phyloP scores from a whole-genome alignment of 805 yeast species.

The Lachancea sp. region DNA sequence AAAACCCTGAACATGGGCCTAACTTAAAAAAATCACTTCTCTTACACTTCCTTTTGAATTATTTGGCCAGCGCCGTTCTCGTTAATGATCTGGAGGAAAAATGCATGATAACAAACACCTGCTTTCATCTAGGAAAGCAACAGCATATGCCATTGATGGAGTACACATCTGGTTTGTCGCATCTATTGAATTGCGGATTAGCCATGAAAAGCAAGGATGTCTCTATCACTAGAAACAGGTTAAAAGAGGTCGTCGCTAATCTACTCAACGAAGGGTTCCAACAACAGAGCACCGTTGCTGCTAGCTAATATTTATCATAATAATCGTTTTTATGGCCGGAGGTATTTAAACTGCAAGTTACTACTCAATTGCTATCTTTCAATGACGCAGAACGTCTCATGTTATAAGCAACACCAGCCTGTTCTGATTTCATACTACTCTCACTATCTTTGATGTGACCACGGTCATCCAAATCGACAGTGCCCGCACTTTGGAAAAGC shows the following conservation, averaged over 20 bases:
- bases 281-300: not conserved
- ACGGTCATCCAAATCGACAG: constrained; percentile 68
- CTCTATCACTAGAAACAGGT: constrained; percentile 21
- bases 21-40: constrained; percentile 25
- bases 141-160: constrained; percentile 18
- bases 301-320: not conserved
- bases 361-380: constrained; percentile 1
- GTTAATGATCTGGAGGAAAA: constrained; percentile 26
- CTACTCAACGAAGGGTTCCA: constrained; percentile 4
- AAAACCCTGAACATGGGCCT: not conserved
- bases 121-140: constrained; percentile 25
- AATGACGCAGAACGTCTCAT: constrained; percentile 24
- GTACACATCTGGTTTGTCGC: constrained; percentile 30
- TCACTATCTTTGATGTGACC: constrained; percentile 53
- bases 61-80: constrained; percentile 26
- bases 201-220: constrained; percentile 29
- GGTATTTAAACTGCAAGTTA: not conserved
- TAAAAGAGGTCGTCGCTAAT: constrained; percentile 17
- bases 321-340: not conserved
- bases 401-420: constrained; percentile 27
- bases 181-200: constrained; percentile 28
- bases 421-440: constrained; percentile 35
- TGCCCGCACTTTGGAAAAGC: constrained; percentile 69
- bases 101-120: constrained; percentile 21
- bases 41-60: constrained; percentile 24